Evolutionary conservation across 768 basidiomycete species (phyloP).

Genomic region (Suillus alpinus): DNA sequence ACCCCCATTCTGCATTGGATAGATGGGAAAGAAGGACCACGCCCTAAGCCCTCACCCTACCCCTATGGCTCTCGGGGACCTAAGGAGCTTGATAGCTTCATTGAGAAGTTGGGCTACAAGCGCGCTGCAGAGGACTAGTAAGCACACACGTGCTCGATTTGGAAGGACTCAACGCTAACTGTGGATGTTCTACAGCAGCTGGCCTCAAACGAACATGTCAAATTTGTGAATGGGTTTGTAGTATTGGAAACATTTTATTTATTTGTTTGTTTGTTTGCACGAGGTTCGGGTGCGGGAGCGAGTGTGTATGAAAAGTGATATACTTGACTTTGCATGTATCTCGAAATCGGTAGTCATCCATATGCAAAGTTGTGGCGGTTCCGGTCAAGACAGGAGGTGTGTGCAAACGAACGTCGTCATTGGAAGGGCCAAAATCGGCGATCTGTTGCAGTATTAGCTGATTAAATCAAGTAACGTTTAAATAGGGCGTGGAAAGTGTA

Average conservation of each 20-base stretch:
- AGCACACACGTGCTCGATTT: slow-evolving; percentile 31
- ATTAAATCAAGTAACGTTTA: neutral
- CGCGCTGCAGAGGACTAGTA: slow-evolving; percentile 71
- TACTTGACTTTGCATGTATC: slow-evolving; percentile 6
- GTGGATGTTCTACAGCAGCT: slow-evolving; percentile 14
- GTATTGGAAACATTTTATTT: neutral
- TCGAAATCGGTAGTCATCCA: neutral
- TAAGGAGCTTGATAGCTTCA: slow-evolving; percentile 74
- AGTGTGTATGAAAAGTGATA: slow-evolving; percentile 8
- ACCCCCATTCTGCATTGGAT: slow-evolving; percentile 96
- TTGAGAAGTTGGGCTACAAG: slow-evolving; percentile 73
- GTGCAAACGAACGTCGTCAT: neutral
- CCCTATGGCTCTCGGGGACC: slow-evolving; percentile 97
- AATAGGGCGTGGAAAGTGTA: neutral
- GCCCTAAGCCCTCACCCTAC: slow-evolving; percentile 75
- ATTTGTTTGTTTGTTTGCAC: neutral
- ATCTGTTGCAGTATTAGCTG: neutral
- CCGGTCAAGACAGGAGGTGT: neutral
- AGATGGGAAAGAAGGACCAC: slow-evolving; percentile 66
- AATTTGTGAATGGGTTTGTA: slow-evolving; percentile 17
- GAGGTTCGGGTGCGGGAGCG: neutral
- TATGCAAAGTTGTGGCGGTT: neutral
- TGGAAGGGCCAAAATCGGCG: neutral
- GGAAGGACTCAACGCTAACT: neutral
- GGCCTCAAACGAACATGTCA: slow-evolving; percentile 26